Conservation (phyloP, 768 basidiomycete genomes). For the Lentinula aciculospora region DNA sequence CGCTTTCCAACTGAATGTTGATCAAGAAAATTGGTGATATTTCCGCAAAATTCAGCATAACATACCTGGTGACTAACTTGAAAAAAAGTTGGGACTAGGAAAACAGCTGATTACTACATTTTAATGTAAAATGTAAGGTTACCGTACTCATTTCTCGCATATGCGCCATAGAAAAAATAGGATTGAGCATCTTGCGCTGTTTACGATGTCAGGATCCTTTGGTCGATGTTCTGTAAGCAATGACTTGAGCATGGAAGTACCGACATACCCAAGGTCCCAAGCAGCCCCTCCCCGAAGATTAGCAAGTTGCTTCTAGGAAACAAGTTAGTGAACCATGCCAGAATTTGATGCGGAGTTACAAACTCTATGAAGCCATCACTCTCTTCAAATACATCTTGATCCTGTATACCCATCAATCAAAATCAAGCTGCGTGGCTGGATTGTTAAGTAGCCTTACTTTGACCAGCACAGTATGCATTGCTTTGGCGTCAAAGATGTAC, state of each 20-base stretch:
- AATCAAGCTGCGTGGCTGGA: background rate
- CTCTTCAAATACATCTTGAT: conserved; percentile 2
- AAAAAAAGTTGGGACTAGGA: conserved; percentile 1
- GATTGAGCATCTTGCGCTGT: conserved; percentile 30
- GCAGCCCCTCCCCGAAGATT: conserved; percentile 1
- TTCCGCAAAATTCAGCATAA: background rate
- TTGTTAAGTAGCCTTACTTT: background rate
- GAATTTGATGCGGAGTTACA: too few relatives aligned
- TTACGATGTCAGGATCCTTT: conserved; percentile 20
- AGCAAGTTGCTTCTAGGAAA: background rate
- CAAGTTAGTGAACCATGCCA: background rate
- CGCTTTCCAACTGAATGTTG: background rate
- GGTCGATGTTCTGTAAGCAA: background rate
- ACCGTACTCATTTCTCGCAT: conserved; percentile 24
- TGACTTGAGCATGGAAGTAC: background rate
- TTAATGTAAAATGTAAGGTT: too few relatives aligned
- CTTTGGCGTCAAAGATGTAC: conserved; percentile 1
- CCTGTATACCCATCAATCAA: background rate
- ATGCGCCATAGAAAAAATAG: conserved; percentile 26
- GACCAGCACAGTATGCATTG: background rate
- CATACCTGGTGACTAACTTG: background rate
- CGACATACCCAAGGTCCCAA: background rate
- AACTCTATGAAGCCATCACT: background rate
- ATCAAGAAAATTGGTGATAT: background rate
- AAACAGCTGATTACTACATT: background rate